Evolutionary conservation across 1,284 basidiomycete species (phyloP).

Genomic region (Anthracocystis walkeri): DNA sequence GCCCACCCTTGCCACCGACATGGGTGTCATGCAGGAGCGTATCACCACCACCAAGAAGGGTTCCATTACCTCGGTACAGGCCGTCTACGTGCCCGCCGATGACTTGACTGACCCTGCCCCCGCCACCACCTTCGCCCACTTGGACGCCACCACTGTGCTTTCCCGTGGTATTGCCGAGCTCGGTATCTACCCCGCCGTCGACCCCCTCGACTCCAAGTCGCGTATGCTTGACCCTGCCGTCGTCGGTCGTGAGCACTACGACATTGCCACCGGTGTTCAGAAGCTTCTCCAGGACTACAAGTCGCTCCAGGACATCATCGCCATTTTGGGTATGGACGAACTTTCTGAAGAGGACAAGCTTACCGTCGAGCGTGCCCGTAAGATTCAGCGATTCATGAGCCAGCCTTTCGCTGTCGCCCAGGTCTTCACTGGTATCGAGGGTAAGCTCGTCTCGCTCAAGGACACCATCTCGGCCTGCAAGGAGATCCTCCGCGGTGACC

Average conservation of each 20-base stretch:
- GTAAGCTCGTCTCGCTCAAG: conserved; percentile 82
- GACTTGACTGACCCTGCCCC: conserved; percentile 99
- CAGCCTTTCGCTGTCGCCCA: conserved; percentile 99
- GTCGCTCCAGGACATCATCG: conserved; percentile 86
- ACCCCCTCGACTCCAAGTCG: conserved; percentile 98
- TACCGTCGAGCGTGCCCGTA: conserved; percentile 81
- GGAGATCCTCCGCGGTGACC: conserved; percentile 89
- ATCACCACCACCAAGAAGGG: conserved; percentile 99
- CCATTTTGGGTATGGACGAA: conserved; percentile 99
- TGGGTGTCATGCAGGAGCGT: conserved; percentile 99
- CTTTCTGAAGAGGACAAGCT: conserved; percentile 99
- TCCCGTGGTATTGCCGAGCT: conserved; percentile 99
- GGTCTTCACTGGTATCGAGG: conserved; percentile 99
- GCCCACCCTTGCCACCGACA: conserved; percentile 98
- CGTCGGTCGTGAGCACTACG: conserved; percentile 91
- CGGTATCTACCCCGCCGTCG: conserved; percentile 99
- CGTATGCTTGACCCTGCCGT: conserved; percentile 99
- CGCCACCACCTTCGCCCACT: conserved; percentile 98
- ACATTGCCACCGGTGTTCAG: conserved; percentile 93
- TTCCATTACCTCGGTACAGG: conserved; percentile 99
- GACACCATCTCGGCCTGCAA: conserved; percentile 69
- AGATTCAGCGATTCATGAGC: conserved; percentile 89
- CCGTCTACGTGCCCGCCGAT: conserved; percentile 99
- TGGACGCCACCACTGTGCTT: conserved; percentile 98
- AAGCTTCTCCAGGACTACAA: conserved; percentile 99